Percentiles rank a stretch among this genome's conserved stretches.
Evolutionary conservation across 2,329 filamentous ascomycete species (phyloP).

Genomic region (Epichloe amarillans): DNA sequence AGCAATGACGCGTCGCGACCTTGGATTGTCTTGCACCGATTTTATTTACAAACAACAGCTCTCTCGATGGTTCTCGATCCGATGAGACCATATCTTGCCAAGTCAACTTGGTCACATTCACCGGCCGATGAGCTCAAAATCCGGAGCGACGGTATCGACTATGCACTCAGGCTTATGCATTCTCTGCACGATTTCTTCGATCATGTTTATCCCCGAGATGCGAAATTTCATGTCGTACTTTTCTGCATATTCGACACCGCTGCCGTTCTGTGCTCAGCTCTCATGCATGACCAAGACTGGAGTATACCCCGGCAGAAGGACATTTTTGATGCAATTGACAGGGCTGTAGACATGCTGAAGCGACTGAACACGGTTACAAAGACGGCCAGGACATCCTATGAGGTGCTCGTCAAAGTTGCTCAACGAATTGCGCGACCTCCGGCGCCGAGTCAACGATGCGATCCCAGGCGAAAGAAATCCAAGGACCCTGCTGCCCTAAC

Average conservation of each 20-base stretch:
- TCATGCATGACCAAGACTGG: conserved; percentile 33
- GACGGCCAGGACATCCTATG: conserved; percentile 19
- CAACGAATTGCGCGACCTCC: conserved; percentile 9
- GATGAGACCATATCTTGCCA: conserved; percentile 31
- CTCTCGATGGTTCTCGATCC: conserved; percentile 32
- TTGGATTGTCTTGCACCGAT: conserved; percentile 32
- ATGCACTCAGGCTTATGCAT: conserved; percentile 28
- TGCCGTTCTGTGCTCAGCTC: conserved; percentile 34
- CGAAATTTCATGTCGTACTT: conserved; percentile 34
- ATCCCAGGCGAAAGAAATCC: conserved; percentile 1
- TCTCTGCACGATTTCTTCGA: conserved; percentile 28
- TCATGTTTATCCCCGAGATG: conserved; percentile 29
- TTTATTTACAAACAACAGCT: conserved; percentile 29
- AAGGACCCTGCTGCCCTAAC: conserved; percentile 5
- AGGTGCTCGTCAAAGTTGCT: conserved; percentile 18
- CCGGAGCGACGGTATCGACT: conserved; percentile 28
- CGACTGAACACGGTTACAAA: conserved; percentile 17
- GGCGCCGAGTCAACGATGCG: conserved; percentile 1
- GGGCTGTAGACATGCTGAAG: conserved; percentile 21
- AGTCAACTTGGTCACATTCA: conserved; percentile 15
- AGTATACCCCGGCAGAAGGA: conserved; percentile 27
- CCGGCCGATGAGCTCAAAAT: conserved; percentile 22
- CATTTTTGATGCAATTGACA: conserved; percentile 25
- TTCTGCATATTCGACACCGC: conserved; percentile 39
- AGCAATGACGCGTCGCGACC: conserved; percentile 25